Base-by-base conservation (phyloP, 1,284 basidiomycete genomes). In the Cronartium quercuum region DNA sequence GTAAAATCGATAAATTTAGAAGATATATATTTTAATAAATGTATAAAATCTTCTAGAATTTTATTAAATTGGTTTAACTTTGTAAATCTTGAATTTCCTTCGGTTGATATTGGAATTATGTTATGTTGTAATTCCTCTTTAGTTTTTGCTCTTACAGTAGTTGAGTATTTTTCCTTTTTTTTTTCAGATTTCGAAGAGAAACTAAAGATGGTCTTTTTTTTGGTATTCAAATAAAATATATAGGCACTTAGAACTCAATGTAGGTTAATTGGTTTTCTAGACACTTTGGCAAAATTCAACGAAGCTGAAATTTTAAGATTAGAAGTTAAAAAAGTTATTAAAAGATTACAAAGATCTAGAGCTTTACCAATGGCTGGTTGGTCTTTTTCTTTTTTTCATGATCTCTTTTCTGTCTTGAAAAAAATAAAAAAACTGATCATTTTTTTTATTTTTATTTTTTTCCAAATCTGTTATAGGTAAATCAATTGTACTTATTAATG, bases 231-330 rank as follows among this genome's bases (percentile, higher is more conserved):
- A 51, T n/a, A n/a, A n/a, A n/a, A n/a, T 60, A 15, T 60, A 21
- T 40, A 70, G 68, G 61, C 68, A 3, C 51, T 73, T 35, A 65
- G 69, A 41, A 73, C 69, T 41, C 69, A 73, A 24, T 73, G 69
- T 29, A 73, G 69, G 57, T 66, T 73, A 29, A 66, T 73, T 24
- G 69, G 61, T 13, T 64, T 73, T 41, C 47, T 63, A 58, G 44
- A 63, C 15, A 37, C 44, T 29, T 58, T 57, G 7, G 38, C 18
- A 24, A 15, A 64, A 41, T 18, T 41, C n/a, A 24, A 38, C 3
- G 34, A 3, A 1, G 35, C 29, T 41, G 5, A 24, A n/a, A 6
- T 18, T 18, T 21, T 64, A 7, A 37, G 38, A n/a, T 12, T 18
- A n/a, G 62, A 64, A 51, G 64, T 74, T 35, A 58, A 74, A 9